Evolutionary conservation across 306 rosid species (phyloP).

Genomic region (Clitoria ternatea): DNA sequence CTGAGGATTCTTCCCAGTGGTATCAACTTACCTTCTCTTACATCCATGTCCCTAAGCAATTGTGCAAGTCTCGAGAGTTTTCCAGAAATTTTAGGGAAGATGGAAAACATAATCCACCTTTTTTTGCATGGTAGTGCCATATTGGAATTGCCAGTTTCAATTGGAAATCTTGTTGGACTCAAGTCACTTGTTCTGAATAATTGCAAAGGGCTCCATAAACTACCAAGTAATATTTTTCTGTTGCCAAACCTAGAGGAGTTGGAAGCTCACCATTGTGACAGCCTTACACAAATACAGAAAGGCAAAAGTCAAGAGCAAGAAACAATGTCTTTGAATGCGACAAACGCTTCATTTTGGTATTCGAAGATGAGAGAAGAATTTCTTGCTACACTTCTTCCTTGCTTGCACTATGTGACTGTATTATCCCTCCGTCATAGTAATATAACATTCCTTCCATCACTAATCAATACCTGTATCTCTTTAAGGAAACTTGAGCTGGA

Average conservation of each 20-base stretch:
- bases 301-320: neutral
- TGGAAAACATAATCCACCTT: neutral
- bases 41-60: neutral
- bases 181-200: neutral
- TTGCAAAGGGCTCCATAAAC: neutral
- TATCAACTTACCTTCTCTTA: neutral
- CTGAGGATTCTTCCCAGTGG: neutral
- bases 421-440: neutral
- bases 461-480: neutral
- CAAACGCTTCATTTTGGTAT: neutral
- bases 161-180: slow-evolving; percentile 7
- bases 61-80: neutral
- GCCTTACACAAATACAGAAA: neutral
- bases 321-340: neutral
- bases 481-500: neutral
- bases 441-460: neutral
- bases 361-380: neutral
- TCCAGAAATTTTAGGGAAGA: slow-evolving; percentile 7
- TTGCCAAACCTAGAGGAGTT: neutral
- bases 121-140: neutral
- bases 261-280: neutral
- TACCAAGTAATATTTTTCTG: neutral
- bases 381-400: neutral
- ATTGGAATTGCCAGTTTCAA: neutral
- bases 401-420: neutral